phyloP scores from a whole-genome alignment of 805 yeast species.

The Lipomyces yamadae region DNA sequence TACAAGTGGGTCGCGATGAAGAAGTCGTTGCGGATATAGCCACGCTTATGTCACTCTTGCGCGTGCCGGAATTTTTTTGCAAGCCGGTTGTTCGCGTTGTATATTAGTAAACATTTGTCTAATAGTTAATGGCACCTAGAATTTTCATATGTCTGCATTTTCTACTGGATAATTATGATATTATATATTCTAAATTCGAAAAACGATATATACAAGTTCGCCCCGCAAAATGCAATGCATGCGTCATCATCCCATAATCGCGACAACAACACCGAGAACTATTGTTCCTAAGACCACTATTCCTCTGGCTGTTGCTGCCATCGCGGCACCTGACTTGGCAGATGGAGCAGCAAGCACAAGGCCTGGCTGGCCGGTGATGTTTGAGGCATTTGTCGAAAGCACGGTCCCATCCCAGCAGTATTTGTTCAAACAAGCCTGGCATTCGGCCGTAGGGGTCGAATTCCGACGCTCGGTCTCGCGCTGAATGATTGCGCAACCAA shows the following conservation, averaged over 20 bases:
- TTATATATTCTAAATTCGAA: too few species aligned
- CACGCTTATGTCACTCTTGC: too few species aligned
- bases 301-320: background rate
- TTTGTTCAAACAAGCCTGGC: constrained; percentile 68
- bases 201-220: too few species aligned
- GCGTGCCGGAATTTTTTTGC: background rate
- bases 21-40: too few species aligned
- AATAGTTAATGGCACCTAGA: too few species aligned
- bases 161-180: background rate
- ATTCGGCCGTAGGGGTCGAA: constrained; percentile 65
- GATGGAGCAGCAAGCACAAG: background rate
- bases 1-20: too few species aligned
- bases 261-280: constrained; percentile 3
- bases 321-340: constrained; percentile 4
- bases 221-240: too few species aligned
- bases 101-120: background rate
- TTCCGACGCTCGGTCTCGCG: constrained; percentile 77
- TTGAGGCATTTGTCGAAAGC: constrained; percentile 21
- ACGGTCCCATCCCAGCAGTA: constrained; percentile 79
- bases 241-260: background rate
- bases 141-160: background rate
- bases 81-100: background rate
- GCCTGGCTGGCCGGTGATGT: constrained; percentile 21
- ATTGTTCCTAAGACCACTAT: background rate
- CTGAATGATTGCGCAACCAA: constrained; percentile 84